Evolutionary conservation across 2,329 filamentous ascomycete genomes (phyloP).

Genomic region (Helotiales sp.): DNA sequence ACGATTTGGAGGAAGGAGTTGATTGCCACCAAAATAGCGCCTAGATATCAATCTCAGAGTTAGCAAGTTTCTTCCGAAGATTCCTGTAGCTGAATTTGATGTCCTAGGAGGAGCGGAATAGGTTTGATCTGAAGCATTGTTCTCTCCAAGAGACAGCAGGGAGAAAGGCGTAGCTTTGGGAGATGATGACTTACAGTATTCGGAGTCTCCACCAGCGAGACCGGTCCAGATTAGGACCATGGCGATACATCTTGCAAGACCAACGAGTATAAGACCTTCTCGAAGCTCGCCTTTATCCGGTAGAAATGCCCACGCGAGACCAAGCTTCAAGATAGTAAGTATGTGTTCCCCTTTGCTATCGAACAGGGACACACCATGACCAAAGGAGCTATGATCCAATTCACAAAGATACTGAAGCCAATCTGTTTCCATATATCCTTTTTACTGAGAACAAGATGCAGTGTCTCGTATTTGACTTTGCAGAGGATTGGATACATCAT

Average conservation of each 20-base stretch:
- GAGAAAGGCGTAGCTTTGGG: too few relatives aligned
- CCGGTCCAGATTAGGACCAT: constrained; percentile 84
- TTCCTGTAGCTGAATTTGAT: too few relatives aligned
- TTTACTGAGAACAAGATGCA: constrained; percentile 65
- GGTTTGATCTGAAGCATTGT: too few relatives aligned
- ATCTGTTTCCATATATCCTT: constrained; percentile 75
- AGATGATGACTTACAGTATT: too few relatives aligned
- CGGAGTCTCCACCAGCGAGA: constrained; percentile 71
- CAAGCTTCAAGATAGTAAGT: constrained; percentile 41
- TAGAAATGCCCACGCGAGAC: constrained; percentile 67
- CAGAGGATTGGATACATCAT: constrained; percentile 97
- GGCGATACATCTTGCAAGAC: constrained; percentile 81
- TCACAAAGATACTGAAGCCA: constrained; percentile 72
- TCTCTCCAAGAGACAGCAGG: too few relatives aligned
- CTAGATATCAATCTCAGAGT: too few relatives aligned
- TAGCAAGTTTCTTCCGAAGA: too few relatives aligned
- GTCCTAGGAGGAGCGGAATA: too few relatives aligned
- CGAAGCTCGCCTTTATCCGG: constrained; percentile 58
- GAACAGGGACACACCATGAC: constrained; percentile 57
- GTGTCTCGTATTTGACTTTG: constrained; percentile 76
- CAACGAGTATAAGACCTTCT: constrained; percentile 76
- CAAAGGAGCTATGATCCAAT: constrained; percentile 82
- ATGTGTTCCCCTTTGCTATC: neutral
- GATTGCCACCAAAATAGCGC: constrained; percentile 73
- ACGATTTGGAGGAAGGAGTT: constrained; percentile 76